Percentiles rank a stretch among this genome's conserved stretches.
phyloP scores from a whole-genome alignment of 306 rosid genomes.

The Ochetophila trinervis region DNA sequence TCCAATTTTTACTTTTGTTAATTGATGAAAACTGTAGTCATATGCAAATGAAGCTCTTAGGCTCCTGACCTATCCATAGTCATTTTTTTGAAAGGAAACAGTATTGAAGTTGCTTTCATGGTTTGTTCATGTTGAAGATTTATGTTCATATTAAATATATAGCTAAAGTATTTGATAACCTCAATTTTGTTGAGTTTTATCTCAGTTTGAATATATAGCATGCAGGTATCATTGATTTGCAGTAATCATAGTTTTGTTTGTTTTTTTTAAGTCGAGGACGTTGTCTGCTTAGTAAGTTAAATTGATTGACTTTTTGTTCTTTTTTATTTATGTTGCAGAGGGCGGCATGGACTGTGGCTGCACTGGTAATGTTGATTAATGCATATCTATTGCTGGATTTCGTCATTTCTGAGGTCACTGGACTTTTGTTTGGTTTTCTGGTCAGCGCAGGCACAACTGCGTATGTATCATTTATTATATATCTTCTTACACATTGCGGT shows the following conservation, averaged over 20 bases:
- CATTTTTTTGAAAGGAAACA: neutral
- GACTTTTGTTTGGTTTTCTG: slow-evolving; percentile 46
- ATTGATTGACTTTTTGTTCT: neutral
- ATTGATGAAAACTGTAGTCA: neutral
- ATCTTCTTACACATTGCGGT: slow-evolving; percentile 58
- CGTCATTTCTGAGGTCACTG: slow-evolving; percentile 56
- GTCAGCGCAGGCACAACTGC: slow-evolving; percentile 56
- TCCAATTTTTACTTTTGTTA: too few relatives aligned
- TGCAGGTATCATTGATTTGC: slow-evolving; percentile 19
- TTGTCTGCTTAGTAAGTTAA: neutral
- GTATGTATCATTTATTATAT: slow-evolving; percentile 55
- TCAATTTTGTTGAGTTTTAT: neutral
- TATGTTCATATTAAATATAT: slow-evolving; percentile 10
- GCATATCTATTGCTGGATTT: slow-evolving; percentile 78
- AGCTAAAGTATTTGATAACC: slow-evolving; percentile 8
- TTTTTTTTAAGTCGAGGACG: neutral
- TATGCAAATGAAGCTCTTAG: neutral
- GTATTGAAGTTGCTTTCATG: slow-evolving; percentile 10
- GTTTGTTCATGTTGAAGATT: slow-evolving; percentile 13
- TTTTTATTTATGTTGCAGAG: slow-evolving; percentile 44
- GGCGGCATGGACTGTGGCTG: slow-evolving; percentile 83
- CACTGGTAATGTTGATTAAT: slow-evolving; percentile 68
- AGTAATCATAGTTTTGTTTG: neutral
- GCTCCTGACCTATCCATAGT: too few relatives aligned
- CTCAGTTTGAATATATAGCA: neutral